Conservation (phyloP, 2,329 filamentous ascomycete genomes). For the Dactylella cylindrospora region DNA sequence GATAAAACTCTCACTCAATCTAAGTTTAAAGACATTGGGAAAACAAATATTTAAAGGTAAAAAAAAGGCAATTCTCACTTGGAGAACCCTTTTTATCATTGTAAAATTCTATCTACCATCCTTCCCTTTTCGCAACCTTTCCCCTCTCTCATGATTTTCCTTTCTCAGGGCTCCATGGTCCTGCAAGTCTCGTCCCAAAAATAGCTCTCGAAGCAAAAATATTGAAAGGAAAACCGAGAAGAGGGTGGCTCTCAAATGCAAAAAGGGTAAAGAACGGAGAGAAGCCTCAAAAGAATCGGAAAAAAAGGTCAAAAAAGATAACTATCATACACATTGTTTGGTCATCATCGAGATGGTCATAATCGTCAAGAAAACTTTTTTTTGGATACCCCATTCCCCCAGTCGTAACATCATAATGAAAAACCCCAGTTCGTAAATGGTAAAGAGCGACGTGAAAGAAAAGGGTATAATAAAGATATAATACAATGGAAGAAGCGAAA, state of each 20-base stretch:
- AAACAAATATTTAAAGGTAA: too few species aligned
- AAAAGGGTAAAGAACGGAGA: too few species aligned
- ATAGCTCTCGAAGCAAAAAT: slow-evolving; percentile 43
- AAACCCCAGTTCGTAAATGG: slow-evolving; percentile 8
- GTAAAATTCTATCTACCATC: too few species aligned
- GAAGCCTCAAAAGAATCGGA: slow-evolving; percentile 4
- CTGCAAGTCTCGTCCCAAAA: slow-evolving; percentile 43
- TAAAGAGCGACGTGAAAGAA: slow-evolving; percentile 5
- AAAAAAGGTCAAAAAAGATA: slow-evolving; percentile 4
- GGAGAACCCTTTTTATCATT: too few species aligned
- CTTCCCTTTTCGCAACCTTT: too few species aligned
- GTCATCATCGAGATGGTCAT: slow-evolving; percentile 20
- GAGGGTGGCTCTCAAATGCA: too few species aligned
- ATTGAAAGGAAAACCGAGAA: slow-evolving; percentile 32
- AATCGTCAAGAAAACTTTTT: slow-evolving; percentile 28
- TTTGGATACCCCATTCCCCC: too few species aligned
- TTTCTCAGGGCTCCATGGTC: slow-evolving; percentile 44
- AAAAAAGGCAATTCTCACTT: too few species aligned
- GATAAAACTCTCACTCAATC: too few species aligned
- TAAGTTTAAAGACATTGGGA: too few species aligned
- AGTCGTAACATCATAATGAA: slow-evolving; percentile 3
- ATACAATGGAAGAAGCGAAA: slow-evolving; percentile 24
- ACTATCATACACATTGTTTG: slow-evolving; percentile 1
- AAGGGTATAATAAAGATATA: slow-evolving; percentile 19
- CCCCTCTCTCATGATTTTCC: too few species aligned